Evolutionary conservation across 768 basidiomycete species (phyloP).

Genomic region (Macrolepiota dolichaula): DNA sequence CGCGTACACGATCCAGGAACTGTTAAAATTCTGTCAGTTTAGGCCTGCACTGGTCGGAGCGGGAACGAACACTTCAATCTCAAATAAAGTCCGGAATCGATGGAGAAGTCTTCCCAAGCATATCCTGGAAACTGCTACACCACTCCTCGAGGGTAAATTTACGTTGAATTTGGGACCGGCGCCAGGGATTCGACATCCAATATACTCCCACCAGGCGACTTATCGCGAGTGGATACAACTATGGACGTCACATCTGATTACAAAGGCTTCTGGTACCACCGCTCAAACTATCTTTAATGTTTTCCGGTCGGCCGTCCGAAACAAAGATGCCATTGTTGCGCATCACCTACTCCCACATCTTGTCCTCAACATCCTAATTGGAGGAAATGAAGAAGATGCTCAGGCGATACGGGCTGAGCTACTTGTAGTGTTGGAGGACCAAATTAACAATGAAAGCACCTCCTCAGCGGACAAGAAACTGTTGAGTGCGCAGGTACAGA

Average conservation of each 20-base stretch:
- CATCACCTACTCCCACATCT: conserved; percentile 90
- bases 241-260: conserved; percentile 84
- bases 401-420: conserved; percentile 73
- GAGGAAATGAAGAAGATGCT: conserved; percentile 61
- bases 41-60: conserved; percentile 66
- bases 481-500: conserved; percentile 86
- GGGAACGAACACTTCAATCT: conserved; percentile 44
- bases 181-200: conserved; percentile 54
- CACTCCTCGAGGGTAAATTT: conserved; percentile 73
- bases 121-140: conserved; percentile 81
- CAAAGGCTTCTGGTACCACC: conserved; percentile 49
- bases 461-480: conserved; percentile 77
- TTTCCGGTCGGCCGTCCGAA: conserved; percentile 74
- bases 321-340: conserved; percentile 93
- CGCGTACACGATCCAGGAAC: conserved; percentile 89
- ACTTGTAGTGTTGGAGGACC: conserved; percentile 79
- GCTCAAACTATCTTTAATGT: conserved; percentile 74
- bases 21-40: conserved; percentile 85
- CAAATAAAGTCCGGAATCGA: conserved; percentile 64
- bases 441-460: conserved; percentile 59
- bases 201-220: conserved; percentile 73
- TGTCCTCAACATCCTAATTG: conserved; percentile 79
- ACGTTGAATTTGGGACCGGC: conserved; percentile 42
- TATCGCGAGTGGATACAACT: conserved; percentile 96
- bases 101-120: conserved; percentile 83